Conservation (phyloP, 164 flowering plant genomes). For the Tinospora cordifolia region DNA sequence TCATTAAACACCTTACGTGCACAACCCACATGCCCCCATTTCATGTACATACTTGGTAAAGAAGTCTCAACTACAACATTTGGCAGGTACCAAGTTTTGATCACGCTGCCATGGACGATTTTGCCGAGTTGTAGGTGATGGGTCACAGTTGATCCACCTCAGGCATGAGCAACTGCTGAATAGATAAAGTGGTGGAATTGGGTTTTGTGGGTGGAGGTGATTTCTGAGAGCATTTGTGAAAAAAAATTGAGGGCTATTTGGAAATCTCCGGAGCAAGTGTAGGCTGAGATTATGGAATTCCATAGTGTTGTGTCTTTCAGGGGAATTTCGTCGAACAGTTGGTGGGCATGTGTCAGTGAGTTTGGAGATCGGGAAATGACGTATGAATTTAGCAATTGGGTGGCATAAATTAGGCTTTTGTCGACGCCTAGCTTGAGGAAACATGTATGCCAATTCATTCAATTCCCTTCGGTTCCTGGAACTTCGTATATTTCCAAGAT, state of each 20-base stretch:
- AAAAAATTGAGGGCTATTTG: slow-evolving; percentile 28
- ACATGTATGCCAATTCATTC: slow-evolving; percentile 19
- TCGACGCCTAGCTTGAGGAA: slow-evolving; percentile 32
- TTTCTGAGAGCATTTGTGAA: slow-evolving; percentile 20
- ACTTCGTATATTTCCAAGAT: too few relatives aligned
- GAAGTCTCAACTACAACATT: slow-evolving; percentile 29
- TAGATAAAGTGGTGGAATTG: slow-evolving; percentile 26
- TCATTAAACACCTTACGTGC: slow-evolving; percentile 24
- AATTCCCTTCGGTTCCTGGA: too few relatives aligned
- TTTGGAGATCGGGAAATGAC: neutral
- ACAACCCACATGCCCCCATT: slow-evolving; percentile 17
- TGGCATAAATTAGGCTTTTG: slow-evolving; percentile 20
- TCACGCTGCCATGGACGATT: slow-evolving; percentile 20
- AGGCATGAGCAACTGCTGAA: slow-evolving; percentile 26
- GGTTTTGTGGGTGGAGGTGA: slow-evolving; percentile 5
- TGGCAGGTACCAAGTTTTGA: slow-evolving; percentile 24
- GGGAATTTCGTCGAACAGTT: slow-evolving; percentile 32
- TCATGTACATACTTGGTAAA: slow-evolving; percentile 26
- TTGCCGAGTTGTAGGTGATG: slow-evolving; percentile 18
- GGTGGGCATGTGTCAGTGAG: slow-evolving; percentile 23
- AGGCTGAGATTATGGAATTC: slow-evolving; percentile 34
- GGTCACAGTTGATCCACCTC: slow-evolving; percentile 9
- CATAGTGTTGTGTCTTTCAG: slow-evolving; percentile 31
- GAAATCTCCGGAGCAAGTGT: slow-evolving; percentile 17
- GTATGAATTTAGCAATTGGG: slow-evolving; percentile 29